Evolutionary conservation across 2,329 filamentous ascomycete genomes (phyloP).

Genomic region (Cladobotryum protrusum): DNA sequence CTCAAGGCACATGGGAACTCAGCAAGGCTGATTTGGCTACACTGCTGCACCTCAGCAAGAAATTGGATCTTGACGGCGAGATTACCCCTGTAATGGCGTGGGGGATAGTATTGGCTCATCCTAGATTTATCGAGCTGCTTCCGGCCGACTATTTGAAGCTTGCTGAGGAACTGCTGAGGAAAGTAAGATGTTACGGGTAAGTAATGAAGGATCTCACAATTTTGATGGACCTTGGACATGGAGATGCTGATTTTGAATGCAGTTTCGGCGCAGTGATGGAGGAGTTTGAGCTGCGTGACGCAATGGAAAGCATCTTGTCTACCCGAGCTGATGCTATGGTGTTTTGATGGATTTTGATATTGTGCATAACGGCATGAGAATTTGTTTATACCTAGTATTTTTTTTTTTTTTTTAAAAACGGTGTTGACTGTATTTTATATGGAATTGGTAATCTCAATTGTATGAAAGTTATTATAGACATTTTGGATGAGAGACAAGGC

Average conservation of each 20-base stretch:
- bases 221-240: too few relatives aligned
- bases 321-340: conserved; percentile 15
- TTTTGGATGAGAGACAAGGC: too few relatives aligned
- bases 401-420: not conserved
- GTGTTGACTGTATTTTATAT: too few relatives aligned
- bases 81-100: conserved; percentile 96
- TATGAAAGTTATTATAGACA: too few relatives aligned
- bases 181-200: conserved; percentile 89
- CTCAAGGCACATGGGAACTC: conserved; percentile 73
- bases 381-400: not conserved
- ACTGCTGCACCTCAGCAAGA: conserved; percentile 75
- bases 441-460: too few relatives aligned
- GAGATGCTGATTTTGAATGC: conserved; percentile 3
- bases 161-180: conserved; percentile 66
- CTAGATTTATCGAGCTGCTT: conserved; percentile 59
- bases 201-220: conserved; percentile 26
- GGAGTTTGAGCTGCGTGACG: conserved; percentile 68
- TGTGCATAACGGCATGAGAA: not conserved
- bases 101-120: conserved; percentile 70
- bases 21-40: conserved; percentile 71
- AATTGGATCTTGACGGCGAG: conserved; percentile 78
- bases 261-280: conserved; percentile 61
- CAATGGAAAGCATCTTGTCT: conserved; percentile 56
- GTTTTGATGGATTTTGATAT: conserved; percentile 3
- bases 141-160: conserved; percentile 64